Base-by-base conservation (phyloP, 768 basidiomycete genomes). In the Tulasnella sp. region DNA sequence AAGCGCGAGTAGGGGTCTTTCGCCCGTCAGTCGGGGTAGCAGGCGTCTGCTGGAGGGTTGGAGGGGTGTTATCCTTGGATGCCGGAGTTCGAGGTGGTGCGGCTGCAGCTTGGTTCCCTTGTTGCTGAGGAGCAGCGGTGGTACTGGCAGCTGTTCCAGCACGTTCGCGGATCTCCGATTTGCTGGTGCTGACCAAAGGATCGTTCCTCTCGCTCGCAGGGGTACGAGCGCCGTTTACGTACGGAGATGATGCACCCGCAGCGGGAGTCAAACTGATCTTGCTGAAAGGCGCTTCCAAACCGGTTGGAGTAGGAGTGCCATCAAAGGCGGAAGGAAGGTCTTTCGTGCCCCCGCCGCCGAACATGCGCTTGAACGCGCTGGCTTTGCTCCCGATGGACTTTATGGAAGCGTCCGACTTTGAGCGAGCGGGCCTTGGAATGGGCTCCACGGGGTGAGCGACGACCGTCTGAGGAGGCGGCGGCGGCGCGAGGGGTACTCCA, bases 351-450 rank as follows among this genome's bases (percentile, higher is more conserved):
- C 75, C 75, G 42, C 73, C 73, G 5, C 75, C 69, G 69, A 79
- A 77, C 78, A 76, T 79, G 61, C 78, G 77, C 77, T 79, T 79
- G 77, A 77, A 51, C 11, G 70, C 78, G 61, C 61, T 67, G 29
- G 61, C 61, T 67, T 67, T 67, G 26, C 78, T 78, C 20, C 40
- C 44, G 61, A 57, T 35, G 23, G 40, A 70, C 69, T 77, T 77
- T 5, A 29, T 69, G 48, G 73, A 71, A 35, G 78, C 74, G 32
- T 79, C 78, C 37, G 78, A 79, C 61, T 71, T 79, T 32, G 55
- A 40, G 16, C 78, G 72, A 9, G 51, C 69, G 10, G 78, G 78
- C 42, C 70, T 70, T 35, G 44, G 40, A 3, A 78, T 72, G 15
- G 78, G 75, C 67, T 70, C 35, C 3, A 79, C 77, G 44, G 42